Percentiles rank a stretch among this genome's conserved stretches.
phyloP scores from a whole-genome alignment of 2,329 filamentous ascomycete species.

The Purpureocillium takamizusanense region DNA sequence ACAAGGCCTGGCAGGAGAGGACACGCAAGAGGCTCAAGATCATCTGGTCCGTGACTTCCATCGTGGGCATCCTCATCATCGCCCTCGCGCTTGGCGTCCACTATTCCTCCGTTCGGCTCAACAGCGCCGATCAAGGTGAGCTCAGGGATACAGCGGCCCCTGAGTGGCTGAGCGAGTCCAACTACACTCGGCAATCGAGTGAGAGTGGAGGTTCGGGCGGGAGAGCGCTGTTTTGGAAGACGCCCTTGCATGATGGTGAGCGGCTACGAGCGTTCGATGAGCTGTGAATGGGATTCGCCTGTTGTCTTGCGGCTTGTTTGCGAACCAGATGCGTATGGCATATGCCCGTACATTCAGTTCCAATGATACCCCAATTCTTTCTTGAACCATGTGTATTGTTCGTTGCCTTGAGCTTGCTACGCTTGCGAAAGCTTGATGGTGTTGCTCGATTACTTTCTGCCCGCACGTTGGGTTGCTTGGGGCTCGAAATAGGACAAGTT shows the following conservation, averaged over 20 bases:
- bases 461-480: no score
- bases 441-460: no score
- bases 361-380: no score
- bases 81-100: conserved; percentile 29
- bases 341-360: not conserved
- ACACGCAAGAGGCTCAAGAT: conserved; percentile 54
- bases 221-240: conserved; percentile 16
- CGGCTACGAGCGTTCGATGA: conserved; percentile 36
- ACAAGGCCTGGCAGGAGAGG: conserved; percentile 59
- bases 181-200: conserved; percentile 8
- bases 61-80: conserved; percentile 36
- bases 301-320: not conserved
- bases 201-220: conserved; percentile 11
- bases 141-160: conserved; percentile 1
- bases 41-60: conserved; percentile 51
- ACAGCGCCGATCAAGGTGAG: not conserved
- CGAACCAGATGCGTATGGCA: not conserved
- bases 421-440: no score
- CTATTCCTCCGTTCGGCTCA: conserved; percentile 6
- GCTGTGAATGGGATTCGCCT: conserved; percentile 22
- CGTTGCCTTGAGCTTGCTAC: no score
- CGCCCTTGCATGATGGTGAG: conserved; percentile 21
- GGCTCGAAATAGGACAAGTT: no score
- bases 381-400: no score
- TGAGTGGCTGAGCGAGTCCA: conserved; percentile 5